These are phyloP conservation scores for Vitis rupestris DNA, from an alignment of 164 flowering plant species.

Conservation along the genomic window DNA sequence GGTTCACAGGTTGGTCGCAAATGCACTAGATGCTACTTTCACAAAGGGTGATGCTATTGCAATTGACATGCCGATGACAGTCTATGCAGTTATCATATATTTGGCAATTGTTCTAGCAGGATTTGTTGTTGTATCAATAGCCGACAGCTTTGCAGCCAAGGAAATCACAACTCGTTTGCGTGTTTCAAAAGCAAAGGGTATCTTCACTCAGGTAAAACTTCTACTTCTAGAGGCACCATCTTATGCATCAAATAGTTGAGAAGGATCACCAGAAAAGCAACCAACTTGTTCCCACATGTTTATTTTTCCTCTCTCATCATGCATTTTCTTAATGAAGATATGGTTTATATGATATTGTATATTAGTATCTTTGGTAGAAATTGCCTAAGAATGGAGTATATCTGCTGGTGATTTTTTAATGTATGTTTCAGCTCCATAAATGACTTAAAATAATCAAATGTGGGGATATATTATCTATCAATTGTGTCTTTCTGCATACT, in stretches of 20 bases:
- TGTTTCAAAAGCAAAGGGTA: conserved; percentile 82
- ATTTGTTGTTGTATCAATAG: conserved; percentile 84
- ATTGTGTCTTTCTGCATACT: no score
- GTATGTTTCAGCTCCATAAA: no score
- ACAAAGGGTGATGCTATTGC: conserved; percentile 90
- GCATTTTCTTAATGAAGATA: no score
- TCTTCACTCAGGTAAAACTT: conserved; percentile 82
- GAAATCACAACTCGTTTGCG: conserved; percentile 87
- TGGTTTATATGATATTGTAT: no score
- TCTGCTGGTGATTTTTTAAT: no score
- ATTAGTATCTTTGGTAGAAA: no score
- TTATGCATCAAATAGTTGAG: neutral
- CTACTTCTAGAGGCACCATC: neutral
- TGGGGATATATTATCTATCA: no score
- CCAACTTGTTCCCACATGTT: no score
- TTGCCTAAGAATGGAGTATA: neutral
- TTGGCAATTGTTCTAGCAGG: conserved; percentile 83
- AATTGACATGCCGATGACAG: conserved; percentile 96
- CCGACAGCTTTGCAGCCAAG: conserved; percentile 88
- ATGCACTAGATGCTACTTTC: conserved; percentile 70
- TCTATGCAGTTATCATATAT: conserved; percentile 75
- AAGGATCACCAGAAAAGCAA: neutral
- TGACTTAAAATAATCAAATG: no score
- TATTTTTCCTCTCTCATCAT: no score
- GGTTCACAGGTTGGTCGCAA: conserved; percentile 78